These are phyloP conservation scores for Oldenlandia corymbosa DNA, from an alignment of 257 asterid genomes.

Conservation along the genomic window DNA sequence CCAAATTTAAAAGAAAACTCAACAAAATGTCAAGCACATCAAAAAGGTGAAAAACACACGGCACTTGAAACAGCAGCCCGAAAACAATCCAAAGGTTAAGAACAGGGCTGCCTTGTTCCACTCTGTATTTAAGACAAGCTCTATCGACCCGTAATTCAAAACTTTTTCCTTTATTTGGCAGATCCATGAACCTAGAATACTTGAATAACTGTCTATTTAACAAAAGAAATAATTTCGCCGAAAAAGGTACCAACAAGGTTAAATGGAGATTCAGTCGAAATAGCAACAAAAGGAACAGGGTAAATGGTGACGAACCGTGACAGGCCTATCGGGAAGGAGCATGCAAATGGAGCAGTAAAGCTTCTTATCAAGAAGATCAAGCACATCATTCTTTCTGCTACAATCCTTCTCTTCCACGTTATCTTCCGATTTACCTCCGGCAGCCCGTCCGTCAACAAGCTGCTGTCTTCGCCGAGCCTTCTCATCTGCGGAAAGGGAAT, in stretches of 20 bases:
- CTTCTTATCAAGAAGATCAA: conserved; percentile 56
- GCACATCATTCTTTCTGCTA: too few species aligned
- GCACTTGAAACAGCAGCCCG: neutral
- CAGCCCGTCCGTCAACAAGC: conserved; percentile 47
- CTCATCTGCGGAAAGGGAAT: conserved; percentile 53
- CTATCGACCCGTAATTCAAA: neutral
- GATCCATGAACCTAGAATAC: neutral
- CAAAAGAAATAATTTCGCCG: neutral
- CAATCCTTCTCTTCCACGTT: conserved; percentile 16
- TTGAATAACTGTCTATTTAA: neutral
- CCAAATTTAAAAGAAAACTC: too few species aligned
- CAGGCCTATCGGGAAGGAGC: conserved; percentile 85
- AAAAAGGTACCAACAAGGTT: neutral
- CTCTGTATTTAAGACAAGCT: neutral
- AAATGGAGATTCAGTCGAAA: neutral
- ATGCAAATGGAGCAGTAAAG: conserved; percentile 88
- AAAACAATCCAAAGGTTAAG: too few species aligned
- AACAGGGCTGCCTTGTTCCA: neutral
- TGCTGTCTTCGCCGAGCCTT: conserved; percentile 80
- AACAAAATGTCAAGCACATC: neutral
- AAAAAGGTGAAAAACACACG: neutral
- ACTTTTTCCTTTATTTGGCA: neutral
- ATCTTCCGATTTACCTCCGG: conserved; percentile 5
- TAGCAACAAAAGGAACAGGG: neutral
- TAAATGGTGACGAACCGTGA: conserved; percentile 45